Percentiles rank a stretch among this genome's conserved stretches.
Evolutionary conservation across 805 yeast species (phyloP).

Genomic region (Candida maris): DNA sequence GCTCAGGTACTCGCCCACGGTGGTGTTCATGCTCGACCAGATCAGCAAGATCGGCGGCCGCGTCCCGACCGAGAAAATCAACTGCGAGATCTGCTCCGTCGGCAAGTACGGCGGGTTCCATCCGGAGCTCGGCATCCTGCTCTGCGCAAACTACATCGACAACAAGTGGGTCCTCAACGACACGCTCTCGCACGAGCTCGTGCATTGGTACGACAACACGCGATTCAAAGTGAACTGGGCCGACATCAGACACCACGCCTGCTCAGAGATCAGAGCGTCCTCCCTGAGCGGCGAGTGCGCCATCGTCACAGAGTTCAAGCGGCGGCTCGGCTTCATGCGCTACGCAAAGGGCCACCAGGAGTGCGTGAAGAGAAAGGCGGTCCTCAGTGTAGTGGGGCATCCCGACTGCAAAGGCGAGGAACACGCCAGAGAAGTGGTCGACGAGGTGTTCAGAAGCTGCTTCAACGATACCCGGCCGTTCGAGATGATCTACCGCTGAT

Average conservation of each 20-base stretch:
- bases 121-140: slow-evolving; percentile 79
- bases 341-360: slow-evolving; percentile 74
- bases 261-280: slow-evolving; percentile 93
- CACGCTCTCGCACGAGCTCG: slow-evolving; percentile 85
- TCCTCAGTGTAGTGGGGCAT: slow-evolving; percentile 77
- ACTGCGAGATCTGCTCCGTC: slow-evolving; percentile 83
- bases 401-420: slow-evolving; percentile 72
- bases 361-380: slow-evolving; percentile 87
- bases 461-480: slow-evolving; percentile 95
- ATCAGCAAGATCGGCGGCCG: slow-evolving; percentile 56
- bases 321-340: slow-evolving; percentile 27
- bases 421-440: slow-evolving; percentile 75
- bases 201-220: slow-evolving; percentile 89
- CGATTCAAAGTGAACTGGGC: slow-evolving; percentile 85
- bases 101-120: slow-evolving; percentile 88
- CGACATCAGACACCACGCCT: slow-evolving; percentile 89
- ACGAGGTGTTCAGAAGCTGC: slow-evolving; percentile 89
- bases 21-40: slow-evolving; percentile 81
- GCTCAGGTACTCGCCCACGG: slow-evolving; percentile 75
- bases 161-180: slow-evolving; percentile 85
- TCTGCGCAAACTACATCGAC: slow-evolving; percentile 78
- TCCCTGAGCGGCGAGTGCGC: slow-evolving; percentile 94
- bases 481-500: slow-evolving; percentile 80
- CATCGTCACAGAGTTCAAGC: slow-evolving; percentile 73
- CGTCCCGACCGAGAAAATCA: slow-evolving; percentile 53